Evolutionary conservation across 1,139 yeast species (phyloP).

Genomic region (Nakaseomyces uthaithaninus): DNA sequence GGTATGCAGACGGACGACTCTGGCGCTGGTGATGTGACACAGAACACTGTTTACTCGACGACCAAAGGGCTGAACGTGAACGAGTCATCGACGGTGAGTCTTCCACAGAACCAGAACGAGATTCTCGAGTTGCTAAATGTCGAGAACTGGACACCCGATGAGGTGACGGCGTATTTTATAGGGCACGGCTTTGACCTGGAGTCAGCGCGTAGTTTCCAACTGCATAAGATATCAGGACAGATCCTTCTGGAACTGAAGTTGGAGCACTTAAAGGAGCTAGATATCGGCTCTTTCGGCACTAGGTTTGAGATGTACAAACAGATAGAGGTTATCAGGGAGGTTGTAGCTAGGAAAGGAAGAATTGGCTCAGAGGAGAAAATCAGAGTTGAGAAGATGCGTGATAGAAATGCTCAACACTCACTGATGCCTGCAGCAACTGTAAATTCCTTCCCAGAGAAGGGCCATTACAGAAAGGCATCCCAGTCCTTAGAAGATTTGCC

Average conservation of each 20-base stretch:
- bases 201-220: constrained; percentile 68
- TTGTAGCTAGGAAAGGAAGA: constrained; percentile 9
- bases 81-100: constrained; percentile 9
- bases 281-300: constrained; percentile 88
- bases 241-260: constrained; percentile 80
- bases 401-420: constrained; percentile 11
- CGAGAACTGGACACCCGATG: constrained; percentile 72
- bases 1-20: no score
- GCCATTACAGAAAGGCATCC: constrained; percentile 42
- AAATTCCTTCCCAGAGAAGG: constrained; percentile 20
- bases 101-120: constrained; percentile 1
- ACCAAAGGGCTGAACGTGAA: constrained; percentile 14
- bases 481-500: constrained; percentile 45
- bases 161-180: constrained; percentile 72
- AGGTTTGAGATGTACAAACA: constrained; percentile 86
- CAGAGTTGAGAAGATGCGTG: not conserved
- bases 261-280: constrained; percentile 80
- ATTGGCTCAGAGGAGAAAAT: constrained; percentile 1
- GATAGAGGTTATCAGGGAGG: constrained; percentile 56
- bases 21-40: constrained; percentile 9
- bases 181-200: constrained; percentile 64
- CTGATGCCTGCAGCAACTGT: constrained; percentile 31
- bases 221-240: constrained; percentile 82
- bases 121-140: constrained; percentile 44
- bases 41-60: constrained; percentile 14